Evolutionary conservation across 148 eudicot species (phyloP).

Genomic region (Persicaria tinctoria): DNA sequence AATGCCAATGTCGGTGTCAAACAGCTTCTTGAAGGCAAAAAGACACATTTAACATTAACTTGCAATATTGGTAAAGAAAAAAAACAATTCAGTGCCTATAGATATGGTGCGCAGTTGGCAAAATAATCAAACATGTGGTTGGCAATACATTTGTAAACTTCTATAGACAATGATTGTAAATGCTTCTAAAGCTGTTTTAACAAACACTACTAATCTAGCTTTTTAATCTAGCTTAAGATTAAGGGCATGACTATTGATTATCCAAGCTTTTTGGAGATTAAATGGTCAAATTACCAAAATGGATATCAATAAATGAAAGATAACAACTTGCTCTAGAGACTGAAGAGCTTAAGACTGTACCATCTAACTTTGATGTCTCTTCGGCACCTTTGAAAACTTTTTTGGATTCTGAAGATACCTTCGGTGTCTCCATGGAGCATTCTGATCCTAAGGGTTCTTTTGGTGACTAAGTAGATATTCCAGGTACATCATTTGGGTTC

Average conservation of each 20-base stretch:
- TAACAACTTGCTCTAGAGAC: too few species aligned
- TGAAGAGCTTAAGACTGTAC: constrained; percentile 20
- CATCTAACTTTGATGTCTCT: constrained; percentile 31
- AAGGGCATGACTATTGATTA: too few species aligned
- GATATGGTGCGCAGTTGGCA: not conserved
- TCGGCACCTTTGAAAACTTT: constrained; percentile 26
- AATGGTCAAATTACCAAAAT: too few species aligned
- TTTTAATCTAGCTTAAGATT: too few species aligned
- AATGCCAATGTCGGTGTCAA: constrained; percentile 59
- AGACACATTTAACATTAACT: not conserved
- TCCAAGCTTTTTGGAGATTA: too few species aligned
- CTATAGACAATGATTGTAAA: not conserved
- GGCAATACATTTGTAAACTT: not conserved
- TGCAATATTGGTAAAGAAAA: not conserved
- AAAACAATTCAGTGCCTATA: not conserved
- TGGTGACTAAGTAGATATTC: constrained; percentile 10
- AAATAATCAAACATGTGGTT: not conserved
- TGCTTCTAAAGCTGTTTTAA: not conserved
- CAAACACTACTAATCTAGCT: not conserved
- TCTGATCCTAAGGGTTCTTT: constrained; percentile 26
- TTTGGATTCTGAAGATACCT: constrained; percentile 30
- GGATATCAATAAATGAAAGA: too few species aligned
- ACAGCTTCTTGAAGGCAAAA: constrained; percentile 11
- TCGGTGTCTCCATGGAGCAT: constrained; percentile 23
- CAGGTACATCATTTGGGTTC: constrained; percentile 23